Percentiles rank a stretch among this genome's conserved stretches.
Evolutionary conservation across 495 filamentous ascomycete genomes (phyloP).

Genomic region (Xylaria scruposa): DNA sequence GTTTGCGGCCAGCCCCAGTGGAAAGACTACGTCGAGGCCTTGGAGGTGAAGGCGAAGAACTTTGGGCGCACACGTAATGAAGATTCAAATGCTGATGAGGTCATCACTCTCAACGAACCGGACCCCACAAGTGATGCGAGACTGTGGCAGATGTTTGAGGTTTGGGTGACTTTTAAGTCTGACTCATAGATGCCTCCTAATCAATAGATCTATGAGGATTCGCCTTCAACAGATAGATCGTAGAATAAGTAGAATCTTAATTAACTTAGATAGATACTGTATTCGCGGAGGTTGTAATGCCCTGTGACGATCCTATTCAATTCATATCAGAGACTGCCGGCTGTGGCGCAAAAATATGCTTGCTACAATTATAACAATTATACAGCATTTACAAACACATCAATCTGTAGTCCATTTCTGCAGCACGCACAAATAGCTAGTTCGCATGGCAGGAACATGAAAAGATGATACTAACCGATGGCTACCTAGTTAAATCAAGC

Average conservation of each 20-base stretch:
- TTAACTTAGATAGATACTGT: not conserved
- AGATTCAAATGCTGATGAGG: constrained; percentile 11
- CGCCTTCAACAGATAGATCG: not conserved
- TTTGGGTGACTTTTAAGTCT: constrained; percentile 36
- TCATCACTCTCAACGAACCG: constrained; percentile 18
- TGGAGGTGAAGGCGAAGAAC: constrained; percentile 34
- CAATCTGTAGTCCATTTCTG: not conserved
- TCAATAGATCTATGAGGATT: not conserved
- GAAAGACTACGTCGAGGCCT: constrained; percentile 25
- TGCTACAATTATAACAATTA: not conserved
- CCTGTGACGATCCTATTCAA: not conserved
- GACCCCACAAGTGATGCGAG: constrained; percentile 2
- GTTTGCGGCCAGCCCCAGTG: constrained; percentile 26
- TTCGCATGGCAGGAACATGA: not conserved
- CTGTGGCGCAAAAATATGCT: not conserved
- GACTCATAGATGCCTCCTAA: not conserved
- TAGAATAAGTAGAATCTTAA: not conserved
- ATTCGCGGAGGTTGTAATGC: not conserved
- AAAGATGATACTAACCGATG: not conserved
- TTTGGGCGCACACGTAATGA: constrained; percentile 21
- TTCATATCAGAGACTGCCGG: not conserved
- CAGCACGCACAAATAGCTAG: not conserved
- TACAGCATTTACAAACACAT: not conserved
- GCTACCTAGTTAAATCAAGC: no score
- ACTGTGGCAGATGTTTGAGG: constrained; percentile 36